Conservation (phyloP, 768 basidiomycete genomes). For the Psilocybe azurescens region DNA sequence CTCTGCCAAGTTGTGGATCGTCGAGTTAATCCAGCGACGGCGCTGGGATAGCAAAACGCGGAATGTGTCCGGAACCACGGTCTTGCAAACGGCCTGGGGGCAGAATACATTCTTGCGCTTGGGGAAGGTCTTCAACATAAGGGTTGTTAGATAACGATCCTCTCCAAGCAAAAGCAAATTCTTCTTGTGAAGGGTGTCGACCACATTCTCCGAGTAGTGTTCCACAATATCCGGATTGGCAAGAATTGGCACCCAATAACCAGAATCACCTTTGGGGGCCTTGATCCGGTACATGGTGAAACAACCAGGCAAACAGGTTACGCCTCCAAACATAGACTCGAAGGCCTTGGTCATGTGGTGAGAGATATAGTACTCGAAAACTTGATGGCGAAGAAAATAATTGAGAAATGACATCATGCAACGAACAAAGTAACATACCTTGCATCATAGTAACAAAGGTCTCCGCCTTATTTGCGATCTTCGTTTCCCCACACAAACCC, state of each 20-base stretch:
- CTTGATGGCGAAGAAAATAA: constrained; percentile 45
- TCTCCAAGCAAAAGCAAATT: constrained; percentile 96
- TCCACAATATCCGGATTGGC: constrained; percentile 99
- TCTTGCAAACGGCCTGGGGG: constrained; percentile 99
- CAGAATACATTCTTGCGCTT: constrained; percentile 99
- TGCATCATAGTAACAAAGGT: constrained; percentile 99
- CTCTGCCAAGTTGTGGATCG: constrained; percentile 97
- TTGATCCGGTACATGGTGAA: constrained; percentile 99
- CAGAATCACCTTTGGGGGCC: constrained; percentile 94
- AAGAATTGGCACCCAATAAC: constrained; percentile 98
- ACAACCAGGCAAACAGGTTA: constrained; percentile 98
- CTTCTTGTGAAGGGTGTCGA: constrained; percentile 99
- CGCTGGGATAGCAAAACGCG: constrained; percentile 92
- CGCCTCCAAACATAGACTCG: constrained; percentile 99
- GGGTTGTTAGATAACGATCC: constrained; percentile 98
- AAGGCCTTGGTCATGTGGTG: constrained; percentile 99
- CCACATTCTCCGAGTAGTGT: constrained; percentile 99
- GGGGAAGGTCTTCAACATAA: constrained; percentile 99
- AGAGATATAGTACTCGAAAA: constrained; percentile 99
- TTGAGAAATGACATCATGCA: background rate
- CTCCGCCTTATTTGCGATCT: constrained; percentile 99
- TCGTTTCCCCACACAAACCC: constrained; percentile 99
- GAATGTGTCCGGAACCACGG: constrained; percentile 97
- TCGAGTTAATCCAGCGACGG: constrained; percentile 99
- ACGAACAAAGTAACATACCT: constrained; percentile 58